Evolutionary conservation across 768 basidiomycete genomes (phyloP), one percentile per base, ranked within the genome.

Genomic region (Boletus huronensis): DNA sequence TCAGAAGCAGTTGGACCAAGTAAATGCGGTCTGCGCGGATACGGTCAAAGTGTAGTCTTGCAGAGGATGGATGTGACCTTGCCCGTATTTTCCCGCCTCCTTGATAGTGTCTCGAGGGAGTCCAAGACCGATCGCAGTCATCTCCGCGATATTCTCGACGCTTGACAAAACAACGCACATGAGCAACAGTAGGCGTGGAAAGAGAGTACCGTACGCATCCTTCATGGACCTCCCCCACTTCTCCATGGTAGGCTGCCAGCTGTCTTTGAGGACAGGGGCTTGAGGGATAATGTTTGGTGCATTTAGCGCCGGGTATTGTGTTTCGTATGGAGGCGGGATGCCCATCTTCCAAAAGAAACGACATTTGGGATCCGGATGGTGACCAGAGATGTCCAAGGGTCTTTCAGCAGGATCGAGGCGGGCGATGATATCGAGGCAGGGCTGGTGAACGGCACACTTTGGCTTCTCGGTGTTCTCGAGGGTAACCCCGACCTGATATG

Each of bases 391-490:
- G 69, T 98, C 95, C 48, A 98, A 70, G 7, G 95, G 95, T 29
- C 95, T 73, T 64, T 98, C 91, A 0, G 79, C 71, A 3, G 85
- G 84, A 36, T 89, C 89, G 23, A 98, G 77, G 3, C 75, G 75
- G 48, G 82, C 81, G 59, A 98, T 98, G 54, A 98, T 78, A 38
- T 77, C 76, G 39, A 91, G 78, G 66, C 95, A 98, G 11, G 89
- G 84, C 45, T 89, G 86, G 64, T 93, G 82, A 10, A 83, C 85
- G 5, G 90, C 88, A 68, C 90, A 93, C 68, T 84, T 90, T 35
- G 88, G 88, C 64, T 91, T 93, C 74, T 97, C 95, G 2, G 93
- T 98, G 70, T 95, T 93, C 73, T 95, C 93, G n/a, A 96, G 82
- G 5, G 94, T 97, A 5, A 93, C 93, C 2, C 95, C 94, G 39